Conservation (phyloP, 805 yeast genomes). For the Candida qinlingensis region DNA sequence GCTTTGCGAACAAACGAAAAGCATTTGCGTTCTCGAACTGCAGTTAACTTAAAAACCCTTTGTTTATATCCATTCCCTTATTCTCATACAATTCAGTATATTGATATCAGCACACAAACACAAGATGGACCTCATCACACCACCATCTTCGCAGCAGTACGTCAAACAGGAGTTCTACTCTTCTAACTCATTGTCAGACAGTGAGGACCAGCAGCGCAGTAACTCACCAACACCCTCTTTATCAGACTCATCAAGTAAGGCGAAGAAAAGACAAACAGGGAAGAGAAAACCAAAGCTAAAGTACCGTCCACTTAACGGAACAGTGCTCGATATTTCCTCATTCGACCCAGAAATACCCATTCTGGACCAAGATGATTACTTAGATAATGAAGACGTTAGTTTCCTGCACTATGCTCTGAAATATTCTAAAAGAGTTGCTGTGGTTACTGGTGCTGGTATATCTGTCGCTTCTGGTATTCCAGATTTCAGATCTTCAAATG, state of each 20-base stretch:
- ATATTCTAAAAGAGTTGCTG: constrained; percentile 53
- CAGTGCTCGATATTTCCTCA: constrained; percentile 33
- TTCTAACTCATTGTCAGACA: background rate
- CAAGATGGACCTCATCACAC: constrained; percentile 20
- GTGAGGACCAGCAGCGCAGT: background rate
- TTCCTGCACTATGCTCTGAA: constrained; percentile 47
- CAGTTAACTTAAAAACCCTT: background rate
- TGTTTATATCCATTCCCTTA: background rate
- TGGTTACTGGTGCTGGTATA: constrained; percentile 88
- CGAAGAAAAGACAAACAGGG: background rate
- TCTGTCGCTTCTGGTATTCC: constrained; percentile 90
- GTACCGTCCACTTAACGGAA: constrained; percentile 42
- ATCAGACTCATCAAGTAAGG: background rate
- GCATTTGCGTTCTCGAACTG: too few species aligned
- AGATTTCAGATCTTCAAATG: constrained; percentile 78
- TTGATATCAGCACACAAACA: background rate
- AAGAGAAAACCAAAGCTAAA: constrained; percentile 40
- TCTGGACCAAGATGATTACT: constrained; percentile 27
- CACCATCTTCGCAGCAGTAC: constrained; percentile 23
- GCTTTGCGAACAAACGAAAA: background rate
- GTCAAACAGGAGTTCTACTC: background rate
- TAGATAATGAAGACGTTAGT: constrained; percentile 37
- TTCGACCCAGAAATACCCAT: constrained; percentile 24
- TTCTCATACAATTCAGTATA: background rate
- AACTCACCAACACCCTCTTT: background rate